These are phyloP conservation scores for Dactylellina haptotyla DNA, from an alignment of 2,329 filamentous ascomycete species.

Conservation along the genomic window DNA sequence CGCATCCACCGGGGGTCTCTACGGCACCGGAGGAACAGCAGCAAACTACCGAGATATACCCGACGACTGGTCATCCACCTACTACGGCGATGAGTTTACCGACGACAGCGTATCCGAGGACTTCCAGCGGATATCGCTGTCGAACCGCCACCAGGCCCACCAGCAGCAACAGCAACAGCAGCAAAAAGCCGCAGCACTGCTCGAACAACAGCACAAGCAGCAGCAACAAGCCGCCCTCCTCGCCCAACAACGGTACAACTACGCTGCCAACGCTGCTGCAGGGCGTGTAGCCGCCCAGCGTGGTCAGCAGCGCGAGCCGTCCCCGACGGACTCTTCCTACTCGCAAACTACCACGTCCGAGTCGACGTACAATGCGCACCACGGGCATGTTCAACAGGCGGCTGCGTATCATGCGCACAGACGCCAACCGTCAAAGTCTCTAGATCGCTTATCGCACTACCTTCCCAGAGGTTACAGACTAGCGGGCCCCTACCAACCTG, in stretches of 20 bases:
- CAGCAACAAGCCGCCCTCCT: conserved; percentile 37
- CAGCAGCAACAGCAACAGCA: conserved; percentile 16
- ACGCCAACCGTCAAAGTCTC: conserved; percentile 38
- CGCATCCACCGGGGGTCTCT: conserved; percentile 40
- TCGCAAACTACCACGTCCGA: conserved; percentile 44
- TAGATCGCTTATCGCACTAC: conserved; percentile 47
- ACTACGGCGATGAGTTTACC: conserved; percentile 42
- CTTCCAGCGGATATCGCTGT: conserved; percentile 40
- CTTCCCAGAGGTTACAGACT: conserved; percentile 39
- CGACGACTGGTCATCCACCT: conserved; percentile 50
- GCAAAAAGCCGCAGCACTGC: conserved; percentile 19
- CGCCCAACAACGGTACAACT: too few relatives aligned
- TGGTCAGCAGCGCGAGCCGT: conserved; percentile 22
- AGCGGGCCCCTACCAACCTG: conserved; percentile 21
- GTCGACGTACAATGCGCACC: conserved; percentile 26
- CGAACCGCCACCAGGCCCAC: not conserved
- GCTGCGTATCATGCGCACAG: conserved; percentile 38
- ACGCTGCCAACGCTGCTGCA: conserved; percentile 42
- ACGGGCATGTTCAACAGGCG: conserved; percentile 30
- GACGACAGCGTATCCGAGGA: conserved; percentile 52
- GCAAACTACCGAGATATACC: conserved; percentile 24
- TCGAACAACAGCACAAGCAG: conserved; percentile 17
- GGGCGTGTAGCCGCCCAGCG: conserved; percentile 21
- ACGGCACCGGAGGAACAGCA: conserved; percentile 9
- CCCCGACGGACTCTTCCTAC: conserved; percentile 45